A percentile compares a stretch with the other conserved stretches of the same genome.
phyloP scores from a whole-genome alignment of 768 basidiomycete species.

The Russula vinacea region DNA sequence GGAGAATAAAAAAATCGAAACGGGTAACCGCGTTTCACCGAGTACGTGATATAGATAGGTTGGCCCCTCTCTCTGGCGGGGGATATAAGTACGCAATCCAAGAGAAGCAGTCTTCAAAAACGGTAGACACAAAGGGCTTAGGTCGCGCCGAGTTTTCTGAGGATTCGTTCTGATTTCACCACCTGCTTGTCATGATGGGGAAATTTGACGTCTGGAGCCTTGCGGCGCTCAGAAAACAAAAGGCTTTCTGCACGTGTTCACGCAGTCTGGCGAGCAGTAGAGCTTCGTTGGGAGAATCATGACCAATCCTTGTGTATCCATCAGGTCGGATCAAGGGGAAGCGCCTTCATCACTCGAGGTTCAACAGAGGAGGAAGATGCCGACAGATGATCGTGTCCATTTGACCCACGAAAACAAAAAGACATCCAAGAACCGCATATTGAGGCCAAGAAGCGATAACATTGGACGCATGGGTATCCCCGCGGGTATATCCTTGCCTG shows the following conservation, averaged over 20 bases:
- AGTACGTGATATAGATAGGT: constrained; percentile 27
- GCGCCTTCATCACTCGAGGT: constrained; percentile 21
- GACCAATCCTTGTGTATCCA: constrained; percentile 20
- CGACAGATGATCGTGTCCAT: constrained; percentile 26
- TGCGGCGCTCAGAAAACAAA: constrained; percentile 27
- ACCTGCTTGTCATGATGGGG: constrained; percentile 20
- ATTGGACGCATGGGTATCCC: constrained; percentile 22
- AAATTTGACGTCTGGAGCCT: constrained; percentile 29
- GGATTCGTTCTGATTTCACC: constrained; percentile 23
- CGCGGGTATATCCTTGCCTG: constrained; percentile 24
- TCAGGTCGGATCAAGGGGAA: constrained; percentile 24
- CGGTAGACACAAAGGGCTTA: constrained; percentile 29
- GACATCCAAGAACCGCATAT: constrained; percentile 23
- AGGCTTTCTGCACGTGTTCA: constrained; percentile 19
- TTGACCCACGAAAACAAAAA: constrained; percentile 27
- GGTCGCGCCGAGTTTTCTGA: constrained; percentile 20
- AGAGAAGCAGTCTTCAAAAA: constrained; percentile 18
- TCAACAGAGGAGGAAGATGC: constrained; percentile 21
- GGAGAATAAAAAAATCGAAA: constrained; percentile 16
- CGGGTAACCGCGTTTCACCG: constrained; percentile 20
- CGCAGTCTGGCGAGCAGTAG: constrained; percentile 15
- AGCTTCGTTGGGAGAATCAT: constrained; percentile 22
- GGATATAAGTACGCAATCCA: constrained; percentile 11
- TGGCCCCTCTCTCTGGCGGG: constrained; percentile 21
- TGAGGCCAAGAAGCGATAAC: constrained; percentile 17